A percentile compares a stretch with the other conserved stretches of the same genome.
These are phyloP conservation scores for Nakazawaea anatomiae DNA, from an alignment of 805 yeast genomes.

Conservation along the genomic window DNA sequence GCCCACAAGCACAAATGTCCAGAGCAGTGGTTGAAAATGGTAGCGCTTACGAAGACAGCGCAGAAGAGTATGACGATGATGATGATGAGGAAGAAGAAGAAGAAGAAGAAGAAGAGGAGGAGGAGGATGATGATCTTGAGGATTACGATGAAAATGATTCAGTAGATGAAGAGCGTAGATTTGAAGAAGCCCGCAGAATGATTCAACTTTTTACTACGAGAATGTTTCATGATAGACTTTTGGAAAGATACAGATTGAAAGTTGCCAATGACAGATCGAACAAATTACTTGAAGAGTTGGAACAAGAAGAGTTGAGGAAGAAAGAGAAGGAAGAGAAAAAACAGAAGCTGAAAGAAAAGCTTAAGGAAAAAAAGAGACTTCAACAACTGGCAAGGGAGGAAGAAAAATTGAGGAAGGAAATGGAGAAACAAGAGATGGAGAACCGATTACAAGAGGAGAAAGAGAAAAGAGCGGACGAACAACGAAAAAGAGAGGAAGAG, in stretches of 20 bases:
- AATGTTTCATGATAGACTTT: conserved; percentile 65
- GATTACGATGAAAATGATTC: conserved; percentile 18
- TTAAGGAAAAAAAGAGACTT: conserved; percentile 60
- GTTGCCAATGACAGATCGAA: conserved; percentile 70
- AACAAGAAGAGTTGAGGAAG: conserved; percentile 60
- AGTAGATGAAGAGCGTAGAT: conserved; percentile 30
- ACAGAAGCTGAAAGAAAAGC: conserved; percentile 58
- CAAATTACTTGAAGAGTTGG: conserved; percentile 60
- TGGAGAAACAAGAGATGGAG: conserved; percentile 44
- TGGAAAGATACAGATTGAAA: conserved; percentile 72
- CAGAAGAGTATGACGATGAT: conserved; percentile 22
- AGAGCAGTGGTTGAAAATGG: conserved; percentile 11
- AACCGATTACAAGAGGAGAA: conserved; percentile 33
- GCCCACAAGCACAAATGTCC: neutral
- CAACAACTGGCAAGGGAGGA: conserved; percentile 61
- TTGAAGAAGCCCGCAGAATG: conserved; percentile 75
- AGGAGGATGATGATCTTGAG: conserved; percentile 14
- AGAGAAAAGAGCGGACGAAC: conserved; percentile 39
- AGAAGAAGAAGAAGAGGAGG: conserved; percentile 22
- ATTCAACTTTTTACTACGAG: conserved; percentile 77
- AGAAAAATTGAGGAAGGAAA: conserved; percentile 50
- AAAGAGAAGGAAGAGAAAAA: conserved; percentile 64
- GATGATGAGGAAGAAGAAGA: conserved; percentile 25
- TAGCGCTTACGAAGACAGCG: conserved; percentile 19
- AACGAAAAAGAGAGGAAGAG: conserved; percentile 36